Conservation (phyloP, 805 yeast genomes). For the Candida ficus region DNA sequence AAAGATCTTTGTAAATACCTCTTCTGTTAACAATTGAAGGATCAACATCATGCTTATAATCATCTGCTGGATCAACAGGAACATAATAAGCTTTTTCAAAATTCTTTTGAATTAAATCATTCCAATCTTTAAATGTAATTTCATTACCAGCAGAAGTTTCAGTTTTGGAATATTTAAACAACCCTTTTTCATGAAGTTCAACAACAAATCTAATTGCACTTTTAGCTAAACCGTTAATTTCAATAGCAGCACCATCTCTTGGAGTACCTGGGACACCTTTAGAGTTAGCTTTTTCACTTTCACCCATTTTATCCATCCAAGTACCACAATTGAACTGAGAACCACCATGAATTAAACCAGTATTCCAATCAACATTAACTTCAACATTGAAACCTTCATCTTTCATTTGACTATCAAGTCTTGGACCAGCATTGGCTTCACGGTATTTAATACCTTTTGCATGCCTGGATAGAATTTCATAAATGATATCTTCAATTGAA, state of each 20-base stretch:
- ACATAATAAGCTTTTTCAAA: conserved; percentile 79
- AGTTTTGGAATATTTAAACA: conserved; percentile 56
- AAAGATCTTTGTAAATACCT: conserved; percentile 90
- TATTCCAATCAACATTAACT: conserved; percentile 78
- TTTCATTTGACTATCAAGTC: conserved; percentile 85
- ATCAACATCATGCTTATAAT: conserved; percentile 56
- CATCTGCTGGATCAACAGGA: conserved; percentile 62
- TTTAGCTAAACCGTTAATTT: conserved; percentile 83
- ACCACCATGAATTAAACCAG: conserved; percentile 88
- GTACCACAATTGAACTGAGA: conserved; percentile 94
- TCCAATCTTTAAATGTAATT: conserved; percentile 67
- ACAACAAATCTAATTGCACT: conserved; percentile 78
- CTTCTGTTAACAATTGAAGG: conserved; percentile 70
- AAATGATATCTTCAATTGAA: conserved; percentile 69
- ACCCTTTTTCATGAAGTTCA: conserved; percentile 45
- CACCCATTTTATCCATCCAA: conserved; percentile 99
- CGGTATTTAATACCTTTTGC: conserved; percentile 84
- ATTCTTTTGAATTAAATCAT: conserved; percentile 56
- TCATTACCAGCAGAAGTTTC: conserved; percentile 49
- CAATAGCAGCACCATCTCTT: conserved; percentile 94
- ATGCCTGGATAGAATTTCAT: conserved; percentile 81
- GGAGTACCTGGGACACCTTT: conserved; percentile 98
- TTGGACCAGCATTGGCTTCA: conserved; percentile 93
- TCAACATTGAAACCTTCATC: conserved; percentile 88
- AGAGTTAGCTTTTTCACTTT: conserved; percentile 73